Evolutionary conservation across 805 yeast genomes (phyloP), one percentile per base, ranked within the genome.

Genomic region (Yarrowia porcina): DNA sequence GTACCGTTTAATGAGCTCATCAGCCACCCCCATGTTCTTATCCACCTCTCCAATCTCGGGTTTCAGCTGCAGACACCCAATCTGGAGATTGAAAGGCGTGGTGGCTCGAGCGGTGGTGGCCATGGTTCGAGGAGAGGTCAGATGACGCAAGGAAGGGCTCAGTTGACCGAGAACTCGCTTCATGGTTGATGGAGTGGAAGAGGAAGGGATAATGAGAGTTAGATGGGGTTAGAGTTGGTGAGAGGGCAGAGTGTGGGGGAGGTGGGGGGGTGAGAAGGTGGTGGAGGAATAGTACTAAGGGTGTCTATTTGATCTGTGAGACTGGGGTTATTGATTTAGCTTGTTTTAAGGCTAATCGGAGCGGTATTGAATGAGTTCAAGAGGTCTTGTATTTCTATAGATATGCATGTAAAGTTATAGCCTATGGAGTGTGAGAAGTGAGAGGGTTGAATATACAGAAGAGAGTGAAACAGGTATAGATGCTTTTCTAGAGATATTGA

Each of bases 31-130:
- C 59, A 52, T 52, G 59, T 52, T 52, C 20, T 52, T 36, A n/a
- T 52, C 44, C 3, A 52, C 59, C 35, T 36, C 25, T 8, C 59
- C 59, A 4, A 52, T 52, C 32, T 52, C 59, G 18, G 59, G 59
- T 11, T 52, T 52, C 25, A 52, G 59, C 44, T 52, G 59, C 23
- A 52, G 21, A 36, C 44, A 35, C 9, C 59, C 59, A 12, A 52
- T 52, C 33, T 52, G 59, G 32, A 52, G 59, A 17, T 52, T 52
- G 21, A 52, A 44, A 18, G 59, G 59, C 12, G 33, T 27, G 15
- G 59, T 52, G 17, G 59, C 10, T 13, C 44, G 42, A 1, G 59
- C 59, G 1, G 59, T 52, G 13, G 59, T 52, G 12, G 59, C 59
- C 59, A 52, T 52, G 44, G 32, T 23, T 3, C 59, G 59, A 15